phyloP scores from a whole-genome alignment of 2,329 filamentous ascomycete species.

The Colletotrichum orbiculare region DNA sequence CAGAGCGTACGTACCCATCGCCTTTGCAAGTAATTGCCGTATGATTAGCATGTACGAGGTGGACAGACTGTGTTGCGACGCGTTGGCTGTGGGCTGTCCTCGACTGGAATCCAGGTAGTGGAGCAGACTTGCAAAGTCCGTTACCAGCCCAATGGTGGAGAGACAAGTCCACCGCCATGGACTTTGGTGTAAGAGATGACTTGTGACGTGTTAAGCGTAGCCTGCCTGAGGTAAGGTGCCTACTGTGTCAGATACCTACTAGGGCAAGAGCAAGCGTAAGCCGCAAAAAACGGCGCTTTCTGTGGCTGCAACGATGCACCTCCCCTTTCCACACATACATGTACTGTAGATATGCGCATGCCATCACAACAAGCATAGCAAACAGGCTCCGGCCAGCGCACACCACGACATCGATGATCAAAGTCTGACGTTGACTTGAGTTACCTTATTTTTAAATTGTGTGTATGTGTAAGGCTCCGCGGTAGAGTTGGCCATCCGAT shows the following conservation, averaged over 20 bases:
- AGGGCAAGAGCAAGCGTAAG: constrained; percentile 1
- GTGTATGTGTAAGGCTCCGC: constrained; percentile 17
- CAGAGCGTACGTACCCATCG: no score
- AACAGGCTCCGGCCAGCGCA: constrained; percentile 5
- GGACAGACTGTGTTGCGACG: not conserved
- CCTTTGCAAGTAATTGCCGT: no score
- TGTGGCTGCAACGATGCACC: constrained; percentile 14
- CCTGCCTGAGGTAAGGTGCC: not conserved
- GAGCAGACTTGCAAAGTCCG: not conserved
- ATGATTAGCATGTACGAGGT: not conserved
- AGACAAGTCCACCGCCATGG: constrained; percentile 23
- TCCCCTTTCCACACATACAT: not conserved
- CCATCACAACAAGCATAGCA: not conserved
- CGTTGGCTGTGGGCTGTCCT: no score
- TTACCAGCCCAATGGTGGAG: not conserved
- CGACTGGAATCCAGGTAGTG: no score
- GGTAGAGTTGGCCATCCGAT: constrained; percentile 7
- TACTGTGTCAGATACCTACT: no score
- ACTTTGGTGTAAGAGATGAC: constrained; percentile 3
- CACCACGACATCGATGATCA: no score
- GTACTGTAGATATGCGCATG: not conserved
- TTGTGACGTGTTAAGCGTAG: constrained; percentile 24
- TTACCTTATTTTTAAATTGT: no score
- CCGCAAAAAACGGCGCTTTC: constrained; percentile 15
- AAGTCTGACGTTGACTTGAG: no score